Evolutionary conservation across 495 filamentous ascomycete genomes (phyloP).

Genomic region (Alectoria sarmentosa): DNA sequence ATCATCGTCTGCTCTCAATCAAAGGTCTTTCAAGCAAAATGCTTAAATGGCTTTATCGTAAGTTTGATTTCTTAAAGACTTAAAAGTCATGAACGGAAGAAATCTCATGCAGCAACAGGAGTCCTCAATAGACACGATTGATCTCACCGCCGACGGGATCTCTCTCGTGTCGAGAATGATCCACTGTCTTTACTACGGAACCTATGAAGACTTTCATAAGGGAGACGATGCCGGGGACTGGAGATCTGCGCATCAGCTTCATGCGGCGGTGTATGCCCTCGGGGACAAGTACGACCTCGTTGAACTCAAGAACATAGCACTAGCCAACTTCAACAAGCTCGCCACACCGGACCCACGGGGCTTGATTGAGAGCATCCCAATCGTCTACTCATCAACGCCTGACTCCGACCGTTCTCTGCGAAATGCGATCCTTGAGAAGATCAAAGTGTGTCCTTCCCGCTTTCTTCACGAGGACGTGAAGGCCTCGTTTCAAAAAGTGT

Average conservation of each 20-base stretch:
- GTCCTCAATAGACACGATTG: not conserved
- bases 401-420: not conserved
- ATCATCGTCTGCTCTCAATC: slow-evolving; percentile 8
- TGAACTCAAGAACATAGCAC: not conserved
- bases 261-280: not conserved
- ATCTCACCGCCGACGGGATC: not conserved
- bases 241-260: not conserved
- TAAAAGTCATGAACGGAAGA: not conserved
- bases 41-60: not conserved
- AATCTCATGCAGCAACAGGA: not conserved
- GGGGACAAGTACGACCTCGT: not conserved
- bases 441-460: not conserved
- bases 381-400: not conserved
- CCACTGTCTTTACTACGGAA: not conserved
- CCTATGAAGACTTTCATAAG: not conserved
- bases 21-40: not conserved
- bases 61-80: not conserved
- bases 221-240: not conserved
- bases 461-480: not conserved
- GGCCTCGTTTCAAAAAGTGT: not conserved
- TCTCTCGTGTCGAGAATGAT: not conserved
- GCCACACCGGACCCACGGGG: not conserved
- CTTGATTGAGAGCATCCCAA: not conserved
- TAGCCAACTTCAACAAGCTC: not conserved
- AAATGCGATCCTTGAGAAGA: not conserved